Conservation (phyloP, 306 rosid species). For the Medicago lupulina region DNA sequence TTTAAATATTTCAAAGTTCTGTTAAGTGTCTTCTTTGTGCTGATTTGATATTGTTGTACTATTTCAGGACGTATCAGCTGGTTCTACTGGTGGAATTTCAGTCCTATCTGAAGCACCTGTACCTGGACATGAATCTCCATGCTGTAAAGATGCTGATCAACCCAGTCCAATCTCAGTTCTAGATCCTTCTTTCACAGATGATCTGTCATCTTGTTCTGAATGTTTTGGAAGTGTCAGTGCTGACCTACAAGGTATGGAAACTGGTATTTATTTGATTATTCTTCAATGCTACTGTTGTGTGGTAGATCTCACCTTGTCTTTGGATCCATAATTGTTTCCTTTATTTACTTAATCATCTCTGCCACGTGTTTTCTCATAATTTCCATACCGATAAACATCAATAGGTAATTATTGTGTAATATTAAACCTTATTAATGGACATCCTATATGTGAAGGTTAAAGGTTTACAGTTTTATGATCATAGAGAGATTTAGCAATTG, state of each 20-base stretch:
- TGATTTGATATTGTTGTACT: slow-evolving; percentile 43
- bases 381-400: slow-evolving; percentile 18
- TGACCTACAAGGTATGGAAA: slow-evolving; percentile 80
- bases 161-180: slow-evolving; percentile 98
- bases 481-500: slow-evolving; percentile 5
- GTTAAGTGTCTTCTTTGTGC: slow-evolving; percentile 31
- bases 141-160: slow-evolving; percentile 85
- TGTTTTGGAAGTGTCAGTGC: slow-evolving; percentile 91
- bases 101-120: slow-evolving; percentile 49
- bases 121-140: slow-evolving; percentile 61
- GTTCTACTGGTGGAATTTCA: slow-evolving; percentile 52
- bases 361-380: not conserved
- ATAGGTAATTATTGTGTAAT: slow-evolving; percentile 23
- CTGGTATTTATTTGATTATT: slow-evolving; percentile 28
- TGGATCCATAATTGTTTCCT: slow-evolving; percentile 16
- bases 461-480: slow-evolving; percentile 30
- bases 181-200: slow-evolving; percentile 83
- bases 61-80: slow-evolving; percentile 63
- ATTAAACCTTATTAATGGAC: not conserved
- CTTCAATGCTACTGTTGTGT: slow-evolving; percentile 2
- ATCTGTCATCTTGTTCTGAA: slow-evolving; percentile 80
- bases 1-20: slow-evolving; percentile 15
- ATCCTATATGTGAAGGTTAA: slow-evolving; percentile 24
- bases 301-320: slow-evolving; percentile 25
- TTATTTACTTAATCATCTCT: slow-evolving; percentile 12